phyloP scores from a whole-genome alignment of 495 filamentous ascomycete species.

The Podospora pseudocomata region DNA sequence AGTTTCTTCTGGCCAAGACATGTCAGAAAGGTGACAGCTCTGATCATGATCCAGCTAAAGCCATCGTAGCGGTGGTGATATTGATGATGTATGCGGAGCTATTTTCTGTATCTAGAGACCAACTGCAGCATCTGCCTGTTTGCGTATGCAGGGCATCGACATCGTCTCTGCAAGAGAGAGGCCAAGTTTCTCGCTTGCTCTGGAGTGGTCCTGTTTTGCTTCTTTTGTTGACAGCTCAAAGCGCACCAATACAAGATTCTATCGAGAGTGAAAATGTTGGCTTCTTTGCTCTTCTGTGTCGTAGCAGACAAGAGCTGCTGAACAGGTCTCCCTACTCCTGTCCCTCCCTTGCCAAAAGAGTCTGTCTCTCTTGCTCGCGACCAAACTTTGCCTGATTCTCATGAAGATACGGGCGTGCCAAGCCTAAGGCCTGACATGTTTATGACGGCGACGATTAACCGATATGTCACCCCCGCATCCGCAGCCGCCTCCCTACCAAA shows the following conservation, averaged over 20 bases:
- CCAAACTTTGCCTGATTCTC: neutral
- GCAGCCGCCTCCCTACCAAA: neutral
- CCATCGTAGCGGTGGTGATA: neutral
- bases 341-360: no score
- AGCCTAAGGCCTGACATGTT: neutral
- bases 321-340: neutral
- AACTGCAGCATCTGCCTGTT: neutral
- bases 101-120: neutral
- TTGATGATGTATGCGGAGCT: neutral
- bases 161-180: neutral
- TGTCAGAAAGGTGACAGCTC: neutral
- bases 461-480: neutral
- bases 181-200: neutral
- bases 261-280: neutral
- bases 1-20: neutral
- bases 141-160: neutral
- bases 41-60: neutral
- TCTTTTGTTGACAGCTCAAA: neutral
- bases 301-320: neutral
- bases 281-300: neutral
- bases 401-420: neutral
- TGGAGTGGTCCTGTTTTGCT: neutral
- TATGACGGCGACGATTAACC: neutral
- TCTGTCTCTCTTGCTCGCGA: neutral
- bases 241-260: neutral